Evolutionary conservation across 2,329 filamentous ascomycete genomes (phyloP), one percentile per base, ranked within the genome.

Genomic region (Venturia effusa): DNA sequence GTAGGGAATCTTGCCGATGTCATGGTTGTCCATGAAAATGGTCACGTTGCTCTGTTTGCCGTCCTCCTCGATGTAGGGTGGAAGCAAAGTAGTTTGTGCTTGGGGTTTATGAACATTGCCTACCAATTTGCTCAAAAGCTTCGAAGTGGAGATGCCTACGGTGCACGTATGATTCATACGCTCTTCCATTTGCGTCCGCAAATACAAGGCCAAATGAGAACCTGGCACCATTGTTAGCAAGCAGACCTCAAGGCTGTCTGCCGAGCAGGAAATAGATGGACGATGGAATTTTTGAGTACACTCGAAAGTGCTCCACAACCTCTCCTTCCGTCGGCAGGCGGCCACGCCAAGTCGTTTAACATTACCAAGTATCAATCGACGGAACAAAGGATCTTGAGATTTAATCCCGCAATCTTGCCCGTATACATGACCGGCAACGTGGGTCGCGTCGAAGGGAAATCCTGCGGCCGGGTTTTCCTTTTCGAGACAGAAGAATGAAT

Each of bases 31-130:
- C 69, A 97, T 80, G 70, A 97, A 97, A 0, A 74, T 72, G 7
- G 79, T 79, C 15, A 89, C 81, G 65, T 86, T 86, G 68, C 77
- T 79, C 34, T 74, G 43, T 6, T 63, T 65, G 41, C 67, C 66
- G 22, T 63, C 34, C 17, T 59, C 19, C 32, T 74, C 71, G n/a
- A 59, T 5, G 63, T 84, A 83, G 1, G 88, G 84, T 5, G 88
- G 86, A 54, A 96, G 75, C 8, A 97, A 78, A 0, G 89, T 91
- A 0, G 93, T 97, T 74, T 97, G 94, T 66, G 85, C 88, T 65
- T 87, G 87, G 0, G 93, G 93, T 76, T 97, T 97, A 73, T 97
- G 85, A 65, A 88, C 79, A 72, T 85, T 89, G 15, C 93, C 93
- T 11, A 86, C 89, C 17, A 97, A 81, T 74, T 97, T 97, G 65